Percentiles rank a stretch among this genome's conserved stretches.
phyloP scores from a whole-genome alignment of 1,284 basidiomycete species.

The Lentinula novae-zelandiae region DNA sequence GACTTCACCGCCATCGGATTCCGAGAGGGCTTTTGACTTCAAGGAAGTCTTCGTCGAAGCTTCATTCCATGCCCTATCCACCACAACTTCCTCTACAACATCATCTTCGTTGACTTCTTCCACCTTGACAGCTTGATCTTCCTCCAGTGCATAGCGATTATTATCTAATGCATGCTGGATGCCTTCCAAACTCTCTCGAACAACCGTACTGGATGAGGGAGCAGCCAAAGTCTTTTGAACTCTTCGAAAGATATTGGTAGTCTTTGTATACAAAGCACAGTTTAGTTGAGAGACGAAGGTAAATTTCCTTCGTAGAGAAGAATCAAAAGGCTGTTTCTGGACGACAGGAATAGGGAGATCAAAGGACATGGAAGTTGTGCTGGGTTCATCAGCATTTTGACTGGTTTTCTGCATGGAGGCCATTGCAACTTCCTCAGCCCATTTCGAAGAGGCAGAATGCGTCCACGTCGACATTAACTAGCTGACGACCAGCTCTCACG shows the following conservation, averaged over 20 bases:
- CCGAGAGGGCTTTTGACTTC: constrained; percentile 2
- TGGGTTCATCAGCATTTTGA: background rate
- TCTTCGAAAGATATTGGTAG: background rate
- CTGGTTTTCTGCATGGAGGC: constrained; percentile 8
- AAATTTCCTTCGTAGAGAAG: background rate
- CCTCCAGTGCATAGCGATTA: constrained; percentile 8
- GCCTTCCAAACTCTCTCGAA: constrained; percentile 4
- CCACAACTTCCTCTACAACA: constrained; percentile 52
- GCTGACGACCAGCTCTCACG: background rate
- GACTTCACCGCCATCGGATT: background rate
- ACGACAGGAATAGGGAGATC: constrained; percentile 6
- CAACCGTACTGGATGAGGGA: constrained; percentile 2
- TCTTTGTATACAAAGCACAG: background rate
- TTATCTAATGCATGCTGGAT: constrained; percentile 1
- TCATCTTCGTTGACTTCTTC: constrained; percentile 18
- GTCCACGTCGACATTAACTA: constrained; percentile 15
- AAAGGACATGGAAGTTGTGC: background rate
- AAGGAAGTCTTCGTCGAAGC: constrained; percentile 27
- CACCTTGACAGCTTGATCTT: constrained; percentile 29
- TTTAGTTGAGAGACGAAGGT: background rate
- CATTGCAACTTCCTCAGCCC: constrained; percentile 15
- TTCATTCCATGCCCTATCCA: constrained; percentile 52
- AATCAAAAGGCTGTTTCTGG: background rate
- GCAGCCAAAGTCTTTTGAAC: constrained; percentile 1
- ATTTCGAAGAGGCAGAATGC: constrained; percentile 13